Base-by-base conservation (phyloP, 495 filamentous ascomycete species). In the Bathelium albidoporum region DNA sequence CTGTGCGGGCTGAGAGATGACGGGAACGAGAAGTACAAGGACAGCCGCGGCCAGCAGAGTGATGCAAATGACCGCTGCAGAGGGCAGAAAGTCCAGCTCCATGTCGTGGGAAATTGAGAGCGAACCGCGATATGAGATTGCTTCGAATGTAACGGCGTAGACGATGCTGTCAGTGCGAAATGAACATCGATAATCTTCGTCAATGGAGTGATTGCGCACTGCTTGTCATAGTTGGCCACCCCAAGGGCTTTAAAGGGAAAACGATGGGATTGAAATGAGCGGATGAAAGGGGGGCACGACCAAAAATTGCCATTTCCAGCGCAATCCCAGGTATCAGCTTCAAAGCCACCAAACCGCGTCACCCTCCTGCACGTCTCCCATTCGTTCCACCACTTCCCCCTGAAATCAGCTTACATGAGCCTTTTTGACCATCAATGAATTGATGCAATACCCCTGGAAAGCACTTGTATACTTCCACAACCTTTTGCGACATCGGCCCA, bases 1-100 rank as follows among this genome's bases (percentile, higher is more conserved):
- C 45, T 71, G 71, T 32, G 77, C 74, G 28, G 74, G 72, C 28
- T 65, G 61, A 60, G 74, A 65, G 31, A 69, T 49, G 64, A 68
- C 62, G 52, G 68, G 69, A 39, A 69, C 45, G 59, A 68, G 24
- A 41, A 62, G 18, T 3, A 59, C 28, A 32, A 66, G n/a, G 28
- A 63, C 14, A 26, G 36, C 36, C 1, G 49, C 20, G 11, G 49
- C 49, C 29, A 2, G 9, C 49, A 55, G 24, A 11, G 49, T n/a
- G 2, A 24, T 28, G 4, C 12, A 55, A 29, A 29, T 16, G 24
- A 16, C 49, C 7, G 49, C 10, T 1, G 49, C 24, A 55, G 49
- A 55, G 49, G 49, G 49, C 20, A 55, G 16, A 29, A 10, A 55
- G 2, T 29, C 49, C 7, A 55, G 16, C 9, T 55, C 49, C 49